These are phyloP conservation scores for Rosa lucieae DNA, from an alignment of 306 rosid species.

Conservation along the genomic window DNA sequence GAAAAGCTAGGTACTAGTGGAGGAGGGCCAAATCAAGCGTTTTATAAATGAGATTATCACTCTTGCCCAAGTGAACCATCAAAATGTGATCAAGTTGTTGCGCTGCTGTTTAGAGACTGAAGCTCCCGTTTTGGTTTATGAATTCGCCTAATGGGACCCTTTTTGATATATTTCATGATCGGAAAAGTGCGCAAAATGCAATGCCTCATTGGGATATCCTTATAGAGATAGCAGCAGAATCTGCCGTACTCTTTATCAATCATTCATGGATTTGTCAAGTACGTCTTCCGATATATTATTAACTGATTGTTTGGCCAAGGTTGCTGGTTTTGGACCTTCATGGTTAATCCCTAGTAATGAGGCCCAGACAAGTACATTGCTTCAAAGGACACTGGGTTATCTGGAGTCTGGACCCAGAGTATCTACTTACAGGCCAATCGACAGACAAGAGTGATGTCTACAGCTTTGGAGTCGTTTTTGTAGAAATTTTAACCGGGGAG, in stretches of 20 bases:
- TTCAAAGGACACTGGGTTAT: conserved; percentile 6
- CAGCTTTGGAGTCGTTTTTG: conserved; percentile 7
- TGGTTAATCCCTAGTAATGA: neutral
- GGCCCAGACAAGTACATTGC: neutral
- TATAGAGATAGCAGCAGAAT: conserved; percentile 5
- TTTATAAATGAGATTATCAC: neutral
- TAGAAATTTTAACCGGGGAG: neutral
- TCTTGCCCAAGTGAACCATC: too few species aligned
- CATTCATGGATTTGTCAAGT: neutral
- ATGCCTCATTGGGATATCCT: neutral
- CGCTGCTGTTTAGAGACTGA: too few species aligned
- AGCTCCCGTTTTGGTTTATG: neutral
- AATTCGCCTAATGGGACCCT: neutral
- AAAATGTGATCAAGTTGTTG: too few species aligned
- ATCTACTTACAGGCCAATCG: neutral
- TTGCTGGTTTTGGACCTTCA: neutral
- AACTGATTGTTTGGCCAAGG: neutral
- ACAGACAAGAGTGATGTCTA: conserved; percentile 17
- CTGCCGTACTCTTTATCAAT: neutral
- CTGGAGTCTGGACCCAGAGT: conserved; percentile 13
- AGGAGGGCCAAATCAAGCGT: neutral
- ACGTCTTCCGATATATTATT: neutral
- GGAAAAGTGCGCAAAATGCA: neutral
- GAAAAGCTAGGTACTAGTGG: neutral
- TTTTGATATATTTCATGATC: neutral